phyloP scores from a whole-genome alignment of 1,139 yeast species.

The Martiniozyma asiatica region DNA sequence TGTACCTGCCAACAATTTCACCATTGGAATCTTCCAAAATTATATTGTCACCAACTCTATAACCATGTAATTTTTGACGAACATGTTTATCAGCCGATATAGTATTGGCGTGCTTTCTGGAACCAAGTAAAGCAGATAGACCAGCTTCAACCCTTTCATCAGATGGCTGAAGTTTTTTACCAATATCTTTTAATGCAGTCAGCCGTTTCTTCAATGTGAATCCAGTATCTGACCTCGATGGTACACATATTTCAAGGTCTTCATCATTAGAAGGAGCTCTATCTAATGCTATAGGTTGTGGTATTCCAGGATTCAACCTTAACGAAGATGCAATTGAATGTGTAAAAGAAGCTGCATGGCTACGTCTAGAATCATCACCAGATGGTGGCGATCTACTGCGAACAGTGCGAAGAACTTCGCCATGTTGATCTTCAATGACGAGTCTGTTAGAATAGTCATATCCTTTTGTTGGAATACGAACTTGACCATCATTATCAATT shows the following conservation, averaged over 20 bases:
- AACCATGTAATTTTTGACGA: constrained; percentile 30
- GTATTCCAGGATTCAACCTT: too few relatives aligned
- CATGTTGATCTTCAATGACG: constrained; percentile 70
- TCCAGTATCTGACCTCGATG: too few relatives aligned
- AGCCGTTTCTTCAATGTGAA: too few relatives aligned
- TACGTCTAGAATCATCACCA: too few relatives aligned
- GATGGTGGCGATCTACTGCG: constrained; percentile 9
- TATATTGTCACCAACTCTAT: constrained; percentile 56
- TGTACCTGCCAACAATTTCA: constrained; percentile 75
- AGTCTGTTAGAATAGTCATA: constrained; percentile 62
- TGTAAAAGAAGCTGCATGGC: constrained; percentile 5
- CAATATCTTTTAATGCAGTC: too few relatives aligned
- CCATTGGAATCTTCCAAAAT: constrained; percentile 88
- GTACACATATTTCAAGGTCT: too few relatives aligned
- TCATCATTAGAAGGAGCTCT: too few relatives aligned
- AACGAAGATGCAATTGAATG: constrained; percentile 7
- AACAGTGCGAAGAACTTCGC: constrained; percentile 47
- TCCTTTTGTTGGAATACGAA: constrained; percentile 33
- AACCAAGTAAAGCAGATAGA: constrained; percentile 1
- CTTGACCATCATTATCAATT: constrained; percentile 18
- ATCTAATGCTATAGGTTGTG: too few relatives aligned
- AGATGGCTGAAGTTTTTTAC: constrained; percentile 9
- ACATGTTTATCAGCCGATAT: constrained; percentile 3
- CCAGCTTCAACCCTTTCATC: constrained; percentile 6
- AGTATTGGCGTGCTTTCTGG: constrained; percentile 1